These are phyloP conservation scores for Cercophora sp. DNA, from an alignment of 495 filamentous ascomycete species.

Conservation along the genomic window DNA sequence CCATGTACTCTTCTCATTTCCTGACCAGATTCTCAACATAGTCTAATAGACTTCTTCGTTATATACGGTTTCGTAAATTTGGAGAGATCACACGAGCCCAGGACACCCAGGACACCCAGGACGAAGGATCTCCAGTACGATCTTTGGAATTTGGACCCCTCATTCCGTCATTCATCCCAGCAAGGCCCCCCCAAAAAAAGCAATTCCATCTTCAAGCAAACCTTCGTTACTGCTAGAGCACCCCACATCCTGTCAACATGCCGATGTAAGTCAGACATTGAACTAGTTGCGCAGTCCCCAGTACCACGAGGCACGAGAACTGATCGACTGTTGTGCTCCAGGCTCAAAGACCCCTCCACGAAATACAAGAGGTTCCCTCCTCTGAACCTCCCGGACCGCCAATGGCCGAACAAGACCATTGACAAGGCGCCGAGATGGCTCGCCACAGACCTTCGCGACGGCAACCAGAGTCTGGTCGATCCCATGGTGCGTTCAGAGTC, in stretches of 20 bases:
- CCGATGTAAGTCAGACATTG: constrained; percentile 31
- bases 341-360: constrained; percentile 89
- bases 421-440: constrained; percentile 82
- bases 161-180: neutral
- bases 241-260: no score
- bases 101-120: neutral
- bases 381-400: constrained; percentile 74
- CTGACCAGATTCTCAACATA: constrained; percentile 5
- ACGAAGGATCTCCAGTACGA: no score
- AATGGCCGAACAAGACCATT: constrained; percentile 84
- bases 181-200: neutral
- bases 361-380: constrained; percentile 82
- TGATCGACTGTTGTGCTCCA: constrained; percentile 33
- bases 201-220: neutral
- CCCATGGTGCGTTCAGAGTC: constrained; percentile 64
- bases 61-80: neutral
- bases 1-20: neutral
- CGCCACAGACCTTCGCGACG: constrained; percentile 79
- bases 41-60: neutral
- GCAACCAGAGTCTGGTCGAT: constrained; percentile 83
- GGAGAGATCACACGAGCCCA: neutral
- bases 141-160: constrained; percentile 6
- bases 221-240: no score
- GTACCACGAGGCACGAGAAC: constrained; percentile 20
- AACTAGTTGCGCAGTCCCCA: neutral